Evolutionary conservation across 495 filamentous ascomycete species (phyloP), one percentile per base, ranked within the genome.

Genomic region (Neurospora pannonica): DNA sequence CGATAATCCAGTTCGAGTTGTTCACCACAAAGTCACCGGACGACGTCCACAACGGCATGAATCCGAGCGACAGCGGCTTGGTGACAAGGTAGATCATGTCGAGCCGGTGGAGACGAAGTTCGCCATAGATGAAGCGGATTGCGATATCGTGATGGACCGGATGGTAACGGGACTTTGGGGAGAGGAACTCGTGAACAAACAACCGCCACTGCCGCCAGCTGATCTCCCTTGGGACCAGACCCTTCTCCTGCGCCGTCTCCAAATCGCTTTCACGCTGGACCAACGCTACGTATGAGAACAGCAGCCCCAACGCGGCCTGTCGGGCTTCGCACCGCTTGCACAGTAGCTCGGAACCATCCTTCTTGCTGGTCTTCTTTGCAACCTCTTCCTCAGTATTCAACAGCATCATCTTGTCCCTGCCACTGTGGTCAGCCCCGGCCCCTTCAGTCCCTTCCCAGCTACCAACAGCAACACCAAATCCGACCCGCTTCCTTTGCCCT

Each of bases 1-100:
- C 77, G 0, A 84, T 79, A 1, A 90, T 60, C 76, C 83, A 81
- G 2, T 82, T 80, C 38, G 89, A 82, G 71, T 89, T 87, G 11
- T 86, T 82, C 10, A 78, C 78, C 67, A 89, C 81, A 36, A 87
- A 79, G 34, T 78, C 77, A 21, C 71, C 74, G 70, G 81, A 85
- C 31, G 72, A 70, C 71, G 80, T 79, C 42, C 83, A 83, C n/a
- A 74, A 70, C 11, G 77, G 38, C 70, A 81, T 62, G 71, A 73
- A 80, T 5, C 78, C 79, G 21, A 73, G 75, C 1, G 73, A 72
- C 10, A 76, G 37, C 6, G 62, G 67, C n/a, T 37, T 38, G 0
- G 7, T 28, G 39, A 75, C 11, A 31, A 78, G 76, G 70, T 81
- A 81, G 37, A 85, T 77, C 54, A 67, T 78, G 67, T 86, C 84